Evolutionary conservation across 2,329 filamentous ascomycete genomes (phyloP).

Genomic region (Clarireedia monteithiana): DNA sequence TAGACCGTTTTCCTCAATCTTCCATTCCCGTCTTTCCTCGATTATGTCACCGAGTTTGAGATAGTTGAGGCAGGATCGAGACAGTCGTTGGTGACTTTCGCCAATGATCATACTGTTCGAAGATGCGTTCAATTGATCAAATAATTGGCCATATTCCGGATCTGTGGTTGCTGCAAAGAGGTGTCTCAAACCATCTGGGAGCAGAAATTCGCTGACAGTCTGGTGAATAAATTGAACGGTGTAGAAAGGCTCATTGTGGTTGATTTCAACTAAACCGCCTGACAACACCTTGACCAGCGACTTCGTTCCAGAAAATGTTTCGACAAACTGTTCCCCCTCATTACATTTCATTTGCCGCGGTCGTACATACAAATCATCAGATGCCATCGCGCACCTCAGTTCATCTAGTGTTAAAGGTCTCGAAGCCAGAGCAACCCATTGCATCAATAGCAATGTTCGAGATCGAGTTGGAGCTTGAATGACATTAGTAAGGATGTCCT

Average conservation of each 20-base stretch:
- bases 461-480: constrained; percentile 7
- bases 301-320: constrained; percentile 15
- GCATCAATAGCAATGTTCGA: constrained; percentile 16
- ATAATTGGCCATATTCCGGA: background rate
- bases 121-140: background rate
- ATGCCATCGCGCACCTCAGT: constrained; percentile 15
- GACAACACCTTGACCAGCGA: constrained; percentile 14
- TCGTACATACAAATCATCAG: background rate
- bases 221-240: constrained; percentile 34
- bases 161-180: background rate
- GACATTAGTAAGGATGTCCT: constrained; percentile 16
- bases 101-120: constrained; percentile 1
- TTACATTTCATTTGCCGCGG: background rate
- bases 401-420: constrained; percentile 16
- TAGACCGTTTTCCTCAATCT: background rate
- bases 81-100: constrained; percentile 9
- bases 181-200: constrained; percentile 20
- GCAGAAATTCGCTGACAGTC: constrained; percentile 32
- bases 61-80: constrained; percentile 12
- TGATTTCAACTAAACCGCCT: constrained; percentile 14
- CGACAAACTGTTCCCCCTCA: constrained; percentile 11
- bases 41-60: constrained; percentile 5
- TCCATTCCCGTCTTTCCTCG: background rate
- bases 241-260: background rate
- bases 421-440: constrained; percentile 19